phyloP scores from a whole-genome alignment of 2,329 filamentous ascomycete genomes.

The Dactylellina cionopaga region DNA sequence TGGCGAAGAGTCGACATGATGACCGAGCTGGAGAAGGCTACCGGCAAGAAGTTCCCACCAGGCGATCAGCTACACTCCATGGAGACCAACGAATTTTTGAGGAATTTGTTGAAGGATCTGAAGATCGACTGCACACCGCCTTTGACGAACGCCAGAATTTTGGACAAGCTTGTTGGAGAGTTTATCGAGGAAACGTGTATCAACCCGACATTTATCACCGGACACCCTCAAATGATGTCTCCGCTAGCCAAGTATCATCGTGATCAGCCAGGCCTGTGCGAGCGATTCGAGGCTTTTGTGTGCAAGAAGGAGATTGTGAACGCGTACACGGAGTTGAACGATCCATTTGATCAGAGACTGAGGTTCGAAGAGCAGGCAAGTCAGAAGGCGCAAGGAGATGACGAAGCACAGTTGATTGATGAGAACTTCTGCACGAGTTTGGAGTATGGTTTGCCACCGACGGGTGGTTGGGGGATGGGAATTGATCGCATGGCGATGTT shows the following conservation, averaged over 20 bases:
- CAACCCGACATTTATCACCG: conserved; percentile 90
- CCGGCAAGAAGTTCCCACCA: conserved; percentile 91
- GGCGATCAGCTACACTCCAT: conserved; percentile 87
- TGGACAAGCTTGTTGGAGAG: conserved; percentile 92
- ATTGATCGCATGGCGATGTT: conserved; percentile 96
- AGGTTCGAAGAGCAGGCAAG: conserved; percentile 93
- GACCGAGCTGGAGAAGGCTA: conserved; percentile 85
- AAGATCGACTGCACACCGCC: conserved; percentile 90
- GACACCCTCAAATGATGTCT: conserved; percentile 89
- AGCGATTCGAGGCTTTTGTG: conserved; percentile 97
- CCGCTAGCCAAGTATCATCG: conserved; percentile 97
- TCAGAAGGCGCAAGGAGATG: conserved; percentile 95
- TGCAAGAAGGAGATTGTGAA: conserved; percentile 98
- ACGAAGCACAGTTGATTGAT: conserved; percentile 94
- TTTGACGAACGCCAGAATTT: conserved; percentile 92
- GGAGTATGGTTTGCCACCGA: conserved; percentile 91
- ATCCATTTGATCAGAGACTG: conserved; percentile 91
- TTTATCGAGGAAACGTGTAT: conserved; percentile 94
- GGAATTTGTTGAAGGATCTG: conserved; percentile 83
- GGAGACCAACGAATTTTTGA: conserved; percentile 89
- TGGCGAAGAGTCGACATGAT: conserved; percentile 98
- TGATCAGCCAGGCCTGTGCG: conserved; percentile 81
- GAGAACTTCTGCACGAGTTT: conserved; percentile 93
- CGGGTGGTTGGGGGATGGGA: conserved; percentile 95
- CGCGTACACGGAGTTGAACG: conserved; percentile 97